Conservation (phyloP, 768 basidiomycete species). For the Mycena albidolilacea region DNA sequence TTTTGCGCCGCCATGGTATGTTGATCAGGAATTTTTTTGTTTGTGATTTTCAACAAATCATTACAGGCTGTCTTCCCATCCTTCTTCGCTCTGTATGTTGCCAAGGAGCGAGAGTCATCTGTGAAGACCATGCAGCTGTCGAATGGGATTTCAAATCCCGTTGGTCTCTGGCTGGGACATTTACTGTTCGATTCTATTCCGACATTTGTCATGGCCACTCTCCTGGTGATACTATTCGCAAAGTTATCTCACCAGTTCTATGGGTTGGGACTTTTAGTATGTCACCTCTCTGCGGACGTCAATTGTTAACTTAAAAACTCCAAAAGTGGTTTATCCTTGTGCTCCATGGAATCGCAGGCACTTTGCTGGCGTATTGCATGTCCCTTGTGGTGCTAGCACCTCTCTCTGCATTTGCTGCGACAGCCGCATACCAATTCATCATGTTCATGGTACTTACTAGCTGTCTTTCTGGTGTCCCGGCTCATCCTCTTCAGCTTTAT, state of each 20-base stretch:
- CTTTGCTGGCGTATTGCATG: slow-evolving; percentile 78
- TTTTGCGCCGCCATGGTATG: slow-evolving; percentile 74
- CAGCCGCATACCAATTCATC: slow-evolving; percentile 81
- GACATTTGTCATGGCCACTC: slow-evolving; percentile 69
- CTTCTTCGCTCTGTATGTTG: slow-evolving; percentile 85
- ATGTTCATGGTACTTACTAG: slow-evolving; percentile 57
- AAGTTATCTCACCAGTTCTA: slow-evolving; percentile 72
- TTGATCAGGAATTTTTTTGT: too few species aligned
- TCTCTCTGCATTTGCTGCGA: slow-evolving; percentile 79
- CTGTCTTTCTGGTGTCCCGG: too few species aligned
- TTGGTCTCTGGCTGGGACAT: slow-evolving; percentile 86
- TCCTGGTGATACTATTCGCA: slow-evolving; percentile 76
- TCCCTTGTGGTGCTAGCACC: slow-evolving; percentile 75
- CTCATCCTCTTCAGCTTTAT: slow-evolving; percentile 62
- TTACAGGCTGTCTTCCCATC: slow-evolving; percentile 75
- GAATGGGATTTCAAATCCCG: slow-evolving; percentile 78
- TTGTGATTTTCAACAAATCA: too few species aligned
- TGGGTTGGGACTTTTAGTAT: slow-evolving; percentile 75
- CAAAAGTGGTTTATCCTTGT: slow-evolving; percentile 79
- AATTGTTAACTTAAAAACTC: slow-evolving; percentile 9
- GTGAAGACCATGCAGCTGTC: slow-evolving; percentile 89
- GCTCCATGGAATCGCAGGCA: slow-evolving; percentile 77
- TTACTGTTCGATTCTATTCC: slow-evolving; percentile 79
- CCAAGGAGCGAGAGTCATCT: slow-evolving; percentile 76
- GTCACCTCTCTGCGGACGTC: slow-evolving; percentile 4